Conservation (phyloP, 2,329 filamentous ascomycete species). For the Zasmidium angulare region DNA sequence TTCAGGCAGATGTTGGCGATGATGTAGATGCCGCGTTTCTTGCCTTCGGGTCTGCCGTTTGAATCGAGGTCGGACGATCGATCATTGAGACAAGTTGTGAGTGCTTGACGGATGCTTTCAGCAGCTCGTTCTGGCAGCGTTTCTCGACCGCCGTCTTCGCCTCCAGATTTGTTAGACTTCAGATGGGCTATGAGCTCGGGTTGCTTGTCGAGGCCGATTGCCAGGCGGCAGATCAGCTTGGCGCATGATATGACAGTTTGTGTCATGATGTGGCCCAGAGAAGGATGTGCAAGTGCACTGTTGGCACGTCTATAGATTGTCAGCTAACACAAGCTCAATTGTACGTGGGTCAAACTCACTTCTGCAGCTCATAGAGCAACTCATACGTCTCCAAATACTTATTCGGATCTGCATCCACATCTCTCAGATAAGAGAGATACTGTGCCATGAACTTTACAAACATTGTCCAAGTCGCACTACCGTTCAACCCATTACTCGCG, state of each 20-base stretch:
- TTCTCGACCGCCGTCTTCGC: slow-evolving; percentile 62
- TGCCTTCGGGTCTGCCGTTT: slow-evolving; percentile 70
- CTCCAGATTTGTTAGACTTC: slow-evolving; percentile 32
- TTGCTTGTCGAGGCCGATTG: slow-evolving; percentile 77
- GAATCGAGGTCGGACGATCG: slow-evolving; percentile 60
- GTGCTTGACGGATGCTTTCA: slow-evolving; percentile 85
- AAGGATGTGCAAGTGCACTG: slow-evolving; percentile 75
- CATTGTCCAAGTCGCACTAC: slow-evolving; percentile 69
- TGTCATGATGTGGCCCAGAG: slow-evolving; percentile 77
- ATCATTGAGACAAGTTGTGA: slow-evolving; percentile 85
- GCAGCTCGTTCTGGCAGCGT: slow-evolving; percentile 85
- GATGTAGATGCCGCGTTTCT: slow-evolving; percentile 83
- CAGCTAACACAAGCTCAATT: not conserved
- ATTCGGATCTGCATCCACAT: slow-evolving; percentile 74
- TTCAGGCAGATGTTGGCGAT: slow-evolving; percentile 90
- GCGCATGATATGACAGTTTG: slow-evolving; percentile 81
- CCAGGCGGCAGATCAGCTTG: slow-evolving; percentile 75
- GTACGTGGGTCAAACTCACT: slow-evolving; percentile 41
- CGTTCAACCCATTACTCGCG: slow-evolving; percentile 63
- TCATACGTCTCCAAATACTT: slow-evolving; percentile 75
- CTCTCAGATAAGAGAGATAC: slow-evolving; percentile 78
- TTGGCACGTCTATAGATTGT: slow-evolving; percentile 61
- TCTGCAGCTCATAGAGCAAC: slow-evolving; percentile 69
- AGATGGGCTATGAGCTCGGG: slow-evolving; percentile 73
- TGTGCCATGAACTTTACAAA: slow-evolving; percentile 78